Base-by-base conservation (phyloP, 306 rosid genomes). In the Dalbergia oliveri region DNA sequence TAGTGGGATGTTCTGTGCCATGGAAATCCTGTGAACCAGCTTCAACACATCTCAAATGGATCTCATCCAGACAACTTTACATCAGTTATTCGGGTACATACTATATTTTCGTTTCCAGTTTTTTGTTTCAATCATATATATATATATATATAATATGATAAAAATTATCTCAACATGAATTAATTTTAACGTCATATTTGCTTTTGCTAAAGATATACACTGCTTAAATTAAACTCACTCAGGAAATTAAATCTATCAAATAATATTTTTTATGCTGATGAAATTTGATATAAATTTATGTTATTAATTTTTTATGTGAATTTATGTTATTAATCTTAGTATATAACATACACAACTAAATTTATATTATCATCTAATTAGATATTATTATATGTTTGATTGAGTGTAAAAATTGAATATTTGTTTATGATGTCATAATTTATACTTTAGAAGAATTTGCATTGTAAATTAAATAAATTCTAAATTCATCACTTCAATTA, bases 1-100 rank as follows among this genome's bases (percentile, higher is more conserved):
- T 78, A 94, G 97, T 92, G 98, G 97, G 97, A 91, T 66, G 83
- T 79, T 74, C 88, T 91, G 0, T 80, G 82, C 11, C 8, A 65
- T 58, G 90, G 82, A 51, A 51, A 84, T 66, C 86, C 84, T 44
- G 81, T 62, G 6, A 64, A 64, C 12, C 88, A 86, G 80, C 58
- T 91, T 63, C 87, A 83, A 0, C 90, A 26, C 57, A 81, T 93
- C 65, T 49, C 86, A 71, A 84, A 44, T 2, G 97, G 90, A 71
- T 45, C 50, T 57, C 65, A 83, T 83, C 84, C 86, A 0, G 85
- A 82, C 11, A 91, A 91, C 58, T 87, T 60, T 34, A 75, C 85
- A 69, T 84, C 93, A 9, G 60, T 93, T 67, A 64, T 83, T 54
- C 87, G 57, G 93, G 98, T 90, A 87, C 35, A 23, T 72, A 1